Evolutionary conservation across 2,329 filamentous ascomycete genomes (phyloP).

Genomic region (Beauveria bassiana): DNA sequence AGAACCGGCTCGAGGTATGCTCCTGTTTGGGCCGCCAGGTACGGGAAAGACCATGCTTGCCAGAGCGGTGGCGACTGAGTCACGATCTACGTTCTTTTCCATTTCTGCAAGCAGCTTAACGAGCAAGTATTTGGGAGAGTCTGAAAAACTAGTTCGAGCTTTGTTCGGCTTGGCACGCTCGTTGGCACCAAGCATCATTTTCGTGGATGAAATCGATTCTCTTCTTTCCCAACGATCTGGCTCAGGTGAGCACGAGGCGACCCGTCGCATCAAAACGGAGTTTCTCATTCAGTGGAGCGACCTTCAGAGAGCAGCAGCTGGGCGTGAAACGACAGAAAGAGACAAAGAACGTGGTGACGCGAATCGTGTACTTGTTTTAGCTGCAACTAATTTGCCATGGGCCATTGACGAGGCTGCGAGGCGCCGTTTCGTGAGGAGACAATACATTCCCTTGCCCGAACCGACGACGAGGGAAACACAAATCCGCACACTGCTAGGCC

Average conservation of each 20-base stretch:
- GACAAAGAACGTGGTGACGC: conserved; percentile 71
- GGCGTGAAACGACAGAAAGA: conserved; percentile 60
- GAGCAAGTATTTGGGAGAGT: conserved; percentile 92
- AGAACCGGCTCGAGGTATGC: conserved; percentile 89
- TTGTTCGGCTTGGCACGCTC: conserved; percentile 84
- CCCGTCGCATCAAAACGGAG: conserved; percentile 90
- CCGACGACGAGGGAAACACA: conserved; percentile 72
- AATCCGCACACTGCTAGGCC: conserved; percentile 67
- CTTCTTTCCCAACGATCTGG: conserved; percentile 77
- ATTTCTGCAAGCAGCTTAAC: conserved; percentile 92
- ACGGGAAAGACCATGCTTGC: conserved; percentile 99
- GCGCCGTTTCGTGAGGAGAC: conserved; percentile 80
- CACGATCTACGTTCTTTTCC: conserved; percentile 90
- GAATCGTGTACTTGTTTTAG: conserved; percentile 82
- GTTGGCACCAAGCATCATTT: conserved; percentile 91
- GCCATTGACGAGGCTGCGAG: conserved; percentile 94
- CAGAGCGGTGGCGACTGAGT: conserved; percentile 88
- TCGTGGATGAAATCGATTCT: conserved; percentile 97
- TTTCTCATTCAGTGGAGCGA: conserved; percentile 98
- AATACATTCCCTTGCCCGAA: conserved; percentile 94
- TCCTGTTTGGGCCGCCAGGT: conserved; percentile 93
- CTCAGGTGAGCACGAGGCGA: conserved; percentile 85
- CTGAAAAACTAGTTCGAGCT: conserved; percentile 89
- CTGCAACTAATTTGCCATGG: conserved; percentile 95
- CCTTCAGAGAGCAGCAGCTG: conserved; percentile 82